phyloP scores from a whole-genome alignment of 1,284 basidiomycete species.

The Ganoderma resinaceum region DNA sequence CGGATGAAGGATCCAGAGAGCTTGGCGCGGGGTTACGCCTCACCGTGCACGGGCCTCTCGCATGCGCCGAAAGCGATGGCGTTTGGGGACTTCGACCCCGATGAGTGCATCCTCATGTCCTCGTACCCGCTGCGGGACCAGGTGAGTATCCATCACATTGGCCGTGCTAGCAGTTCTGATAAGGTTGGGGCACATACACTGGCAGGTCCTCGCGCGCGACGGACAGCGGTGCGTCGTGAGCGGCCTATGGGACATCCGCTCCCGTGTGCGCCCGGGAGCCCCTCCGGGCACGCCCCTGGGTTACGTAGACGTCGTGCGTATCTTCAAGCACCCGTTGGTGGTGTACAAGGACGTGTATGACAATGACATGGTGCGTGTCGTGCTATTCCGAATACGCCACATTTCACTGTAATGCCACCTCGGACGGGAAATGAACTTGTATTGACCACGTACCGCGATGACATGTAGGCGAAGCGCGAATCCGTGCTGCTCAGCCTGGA shows the following conservation, averaged over 20 bases:
- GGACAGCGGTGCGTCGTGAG: too few relatives aligned
- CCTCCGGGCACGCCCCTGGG: background rate
- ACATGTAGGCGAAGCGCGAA: background rate
- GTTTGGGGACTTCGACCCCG: background rate
- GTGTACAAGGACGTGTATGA: background rate
- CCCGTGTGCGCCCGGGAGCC: background rate
- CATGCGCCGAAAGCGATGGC: background rate
- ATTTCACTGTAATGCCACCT: too few relatives aligned
- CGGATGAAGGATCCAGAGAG: background rate
- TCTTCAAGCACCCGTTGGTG: background rate
- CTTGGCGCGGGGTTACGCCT: background rate
- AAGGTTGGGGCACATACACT: background rate
- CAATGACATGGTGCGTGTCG: background rate
- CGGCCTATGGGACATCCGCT: background rate
- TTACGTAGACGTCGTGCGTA: background rate
- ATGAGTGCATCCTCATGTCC: background rate
- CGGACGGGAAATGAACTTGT: too few relatives aligned
- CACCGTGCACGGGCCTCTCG: background rate
- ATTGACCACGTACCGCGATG: background rate
- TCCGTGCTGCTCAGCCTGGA: background rate
- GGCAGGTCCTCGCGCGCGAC: too few relatives aligned
- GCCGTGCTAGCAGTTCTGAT: background rate
- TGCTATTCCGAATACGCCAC: too few relatives aligned
- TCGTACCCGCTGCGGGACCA: background rate
- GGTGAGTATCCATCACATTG: background rate